phyloP scores from a whole-genome alignment of 2,329 filamentous ascomycete genomes.

The Neocucurbitaria cava region DNA sequence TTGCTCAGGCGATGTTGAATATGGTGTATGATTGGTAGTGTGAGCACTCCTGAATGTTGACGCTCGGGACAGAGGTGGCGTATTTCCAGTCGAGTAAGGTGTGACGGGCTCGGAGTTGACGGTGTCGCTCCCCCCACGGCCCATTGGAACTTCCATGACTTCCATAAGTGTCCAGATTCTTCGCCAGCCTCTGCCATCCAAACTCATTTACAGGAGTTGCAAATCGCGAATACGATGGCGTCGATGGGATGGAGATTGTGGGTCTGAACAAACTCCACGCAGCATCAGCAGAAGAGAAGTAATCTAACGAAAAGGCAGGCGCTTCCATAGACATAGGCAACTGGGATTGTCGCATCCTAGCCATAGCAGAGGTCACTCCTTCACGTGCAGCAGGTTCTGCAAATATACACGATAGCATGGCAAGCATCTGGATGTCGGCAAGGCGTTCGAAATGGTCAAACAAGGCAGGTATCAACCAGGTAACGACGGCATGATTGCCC shows the following conservation, averaged over 20 bases:
- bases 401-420: conserved; percentile 69
- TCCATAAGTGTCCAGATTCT: conserved; percentile 50
- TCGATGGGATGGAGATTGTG: conserved; percentile 44
- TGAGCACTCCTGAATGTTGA: conserved; percentile 43
- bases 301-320: conserved; percentile 56
- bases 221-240: conserved; percentile 40
- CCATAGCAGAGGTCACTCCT: conserved; percentile 48
- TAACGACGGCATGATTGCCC: conserved; percentile 64
- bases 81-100: conserved; percentile 60
- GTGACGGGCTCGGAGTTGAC: conserved; percentile 55
- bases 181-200: conserved; percentile 39
- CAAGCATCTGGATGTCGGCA: conserved; percentile 70
- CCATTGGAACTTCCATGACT: conserved; percentile 61
- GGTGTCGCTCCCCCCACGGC: conserved; percentile 53
- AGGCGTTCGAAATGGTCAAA: conserved; percentile 66
- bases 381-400: conserved; percentile 55
- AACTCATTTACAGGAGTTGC: conserved; percentile 40
- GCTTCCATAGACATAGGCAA: conserved; percentile 53
- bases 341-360: conserved; percentile 43
- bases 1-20: conserved; percentile 53
- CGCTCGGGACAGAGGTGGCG: conserved; percentile 57
- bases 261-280: conserved; percentile 53
- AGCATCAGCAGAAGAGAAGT: conserved; percentile 53
- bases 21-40: conserved; percentile 49
- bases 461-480: conserved; percentile 64